Evolutionary conservation across 2,329 filamentous ascomycete species (phyloP).

Genomic region (Stachybotrys echinatus): DNA sequence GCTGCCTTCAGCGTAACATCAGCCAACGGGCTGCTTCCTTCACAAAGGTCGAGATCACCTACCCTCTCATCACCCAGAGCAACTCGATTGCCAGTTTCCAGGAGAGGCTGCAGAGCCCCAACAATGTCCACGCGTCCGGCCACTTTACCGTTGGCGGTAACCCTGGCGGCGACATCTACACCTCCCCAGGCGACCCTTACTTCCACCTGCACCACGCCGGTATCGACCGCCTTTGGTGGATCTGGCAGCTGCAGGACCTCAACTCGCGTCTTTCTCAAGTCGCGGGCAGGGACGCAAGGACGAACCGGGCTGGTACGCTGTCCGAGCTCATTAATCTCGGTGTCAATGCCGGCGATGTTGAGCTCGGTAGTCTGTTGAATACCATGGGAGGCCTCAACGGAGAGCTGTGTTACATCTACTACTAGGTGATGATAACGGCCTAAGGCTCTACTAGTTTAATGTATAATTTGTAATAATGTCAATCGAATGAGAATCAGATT

Average conservation of each 20-base stretch:
- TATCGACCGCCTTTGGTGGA: slow-evolving; percentile 17
- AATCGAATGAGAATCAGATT: too few species aligned
- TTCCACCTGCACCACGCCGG: slow-evolving; percentile 19
- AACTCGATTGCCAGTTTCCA: slow-evolving; percentile 7
- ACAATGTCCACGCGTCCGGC: slow-evolving; percentile 31
- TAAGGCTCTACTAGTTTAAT: too few species aligned
- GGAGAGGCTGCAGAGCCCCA: slow-evolving; percentile 24
- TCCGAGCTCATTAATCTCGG: slow-evolving; percentile 7
- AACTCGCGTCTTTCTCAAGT: slow-evolving; percentile 4
- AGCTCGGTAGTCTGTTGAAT: slow-evolving; percentile 4
- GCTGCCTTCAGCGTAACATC: slow-evolving; percentile 1
- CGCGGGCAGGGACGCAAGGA: slow-evolving; percentile 1
- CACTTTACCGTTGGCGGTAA: slow-evolving; percentile 36
- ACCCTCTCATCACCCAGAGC: slow-evolving; percentile 3
- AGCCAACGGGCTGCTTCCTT: background rate
- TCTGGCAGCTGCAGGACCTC: slow-evolving; percentile 13
- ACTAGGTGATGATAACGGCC: too few species aligned
- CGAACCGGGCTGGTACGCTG: slow-evolving; percentile 1
- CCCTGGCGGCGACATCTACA: slow-evolving; percentile 17
- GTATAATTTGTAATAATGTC: too few species aligned
- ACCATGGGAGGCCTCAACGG: slow-evolving; percentile 7
- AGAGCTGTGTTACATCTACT: slow-evolving; percentile 9
- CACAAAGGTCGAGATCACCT: slow-evolving; percentile 1
- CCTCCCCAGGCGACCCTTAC: slow-evolving; percentile 20
- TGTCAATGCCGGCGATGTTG: background rate